Percentiles rank a stretch among this genome's conserved stretches.
phyloP scores from a whole-genome alignment of 306 rosid genomes.

The Vigna hirtella region DNA sequence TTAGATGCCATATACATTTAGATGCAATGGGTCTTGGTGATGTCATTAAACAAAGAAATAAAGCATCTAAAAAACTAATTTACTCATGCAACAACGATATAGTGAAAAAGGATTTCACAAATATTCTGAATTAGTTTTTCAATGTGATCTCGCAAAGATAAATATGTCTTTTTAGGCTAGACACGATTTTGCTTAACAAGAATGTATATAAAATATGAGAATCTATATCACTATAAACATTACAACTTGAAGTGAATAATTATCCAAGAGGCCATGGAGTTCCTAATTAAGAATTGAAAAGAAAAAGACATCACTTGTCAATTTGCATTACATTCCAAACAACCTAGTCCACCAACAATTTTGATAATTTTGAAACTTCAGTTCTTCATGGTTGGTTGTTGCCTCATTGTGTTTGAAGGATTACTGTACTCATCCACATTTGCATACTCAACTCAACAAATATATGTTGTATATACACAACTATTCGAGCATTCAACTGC shows the following conservation, averaged over 20 bases:
- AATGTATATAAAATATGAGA: neutral
- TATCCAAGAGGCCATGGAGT: neutral
- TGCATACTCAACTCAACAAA: neutral
- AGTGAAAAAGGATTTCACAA: too few species aligned
- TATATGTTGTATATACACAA: constrained; percentile 2
- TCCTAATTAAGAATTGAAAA: neutral
- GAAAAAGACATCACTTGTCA: neutral
- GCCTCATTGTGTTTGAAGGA: constrained; percentile 7
- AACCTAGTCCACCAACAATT: neutral
- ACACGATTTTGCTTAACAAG: neutral
- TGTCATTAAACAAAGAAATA: too few species aligned
- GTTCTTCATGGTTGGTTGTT: constrained; percentile 1
- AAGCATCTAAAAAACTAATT: too few species aligned
- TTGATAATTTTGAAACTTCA: neutral
- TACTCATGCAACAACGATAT: too few species aligned
- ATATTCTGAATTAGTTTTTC: too few species aligned
- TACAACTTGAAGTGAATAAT: neutral
- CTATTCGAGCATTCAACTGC: constrained; percentile 10
- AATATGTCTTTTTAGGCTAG: too few species aligned
- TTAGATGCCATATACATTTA: too few species aligned
- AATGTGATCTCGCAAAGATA: too few species aligned
- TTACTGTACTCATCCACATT: neutral
- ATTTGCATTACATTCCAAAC: constrained; percentile 36
- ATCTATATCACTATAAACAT: neutral
- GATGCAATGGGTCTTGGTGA: too few species aligned